A percentile compares a stretch with the other conserved stretches of the same genome.
These are phyloP conservation scores for Cordyceps cateniannulata DNA, from an alignment of 2,329 filamentous ascomycete species.

Conservation along the genomic window DNA sequence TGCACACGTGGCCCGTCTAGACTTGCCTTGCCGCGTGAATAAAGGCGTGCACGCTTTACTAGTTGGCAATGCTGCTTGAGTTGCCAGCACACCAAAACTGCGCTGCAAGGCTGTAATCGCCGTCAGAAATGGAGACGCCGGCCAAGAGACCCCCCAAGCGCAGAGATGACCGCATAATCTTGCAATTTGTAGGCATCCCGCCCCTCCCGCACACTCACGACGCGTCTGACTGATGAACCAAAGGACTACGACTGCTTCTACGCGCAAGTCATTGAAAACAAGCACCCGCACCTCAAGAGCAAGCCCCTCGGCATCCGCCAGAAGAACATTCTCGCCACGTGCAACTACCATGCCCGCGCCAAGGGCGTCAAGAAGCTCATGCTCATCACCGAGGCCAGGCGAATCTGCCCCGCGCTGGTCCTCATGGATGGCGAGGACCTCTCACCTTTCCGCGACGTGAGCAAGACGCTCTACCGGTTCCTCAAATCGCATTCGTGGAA, in stretches of 20 bases:
- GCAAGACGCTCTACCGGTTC: constrained; percentile 71
- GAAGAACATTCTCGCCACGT: constrained; percentile 88
- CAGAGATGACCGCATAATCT: constrained; percentile 61
- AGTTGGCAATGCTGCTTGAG: background rate
- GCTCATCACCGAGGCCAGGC: constrained; percentile 74
- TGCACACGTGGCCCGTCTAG: background rate
- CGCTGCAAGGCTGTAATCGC: background rate
- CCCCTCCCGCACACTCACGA: constrained; percentile 6
- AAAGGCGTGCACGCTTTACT: background rate
- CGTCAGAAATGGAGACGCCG: constrained; percentile 14
- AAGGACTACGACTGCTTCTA: constrained; percentile 94
- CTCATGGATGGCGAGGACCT: constrained; percentile 84
- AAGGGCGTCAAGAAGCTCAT: constrained; percentile 76
- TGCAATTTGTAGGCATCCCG: constrained; percentile 65
- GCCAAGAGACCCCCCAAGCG: constrained; percentile 32
- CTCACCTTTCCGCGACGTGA: constrained; percentile 76
- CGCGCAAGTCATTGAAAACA: constrained; percentile 80
- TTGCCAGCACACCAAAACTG: background rate
- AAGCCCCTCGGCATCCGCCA: constrained; percentile 80
- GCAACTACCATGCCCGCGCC: constrained; percentile 84
- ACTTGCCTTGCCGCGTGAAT: background rate
- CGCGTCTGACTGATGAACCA: constrained; percentile 11
- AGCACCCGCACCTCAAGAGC: constrained; percentile 64
- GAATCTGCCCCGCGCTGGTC: constrained; percentile 74
- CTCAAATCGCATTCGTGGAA: constrained; percentile 73